These are phyloP conservation scores for Camellia japonica DNA, from an alignment of 148 eudicot genomes.

Conservation along the genomic window DNA sequence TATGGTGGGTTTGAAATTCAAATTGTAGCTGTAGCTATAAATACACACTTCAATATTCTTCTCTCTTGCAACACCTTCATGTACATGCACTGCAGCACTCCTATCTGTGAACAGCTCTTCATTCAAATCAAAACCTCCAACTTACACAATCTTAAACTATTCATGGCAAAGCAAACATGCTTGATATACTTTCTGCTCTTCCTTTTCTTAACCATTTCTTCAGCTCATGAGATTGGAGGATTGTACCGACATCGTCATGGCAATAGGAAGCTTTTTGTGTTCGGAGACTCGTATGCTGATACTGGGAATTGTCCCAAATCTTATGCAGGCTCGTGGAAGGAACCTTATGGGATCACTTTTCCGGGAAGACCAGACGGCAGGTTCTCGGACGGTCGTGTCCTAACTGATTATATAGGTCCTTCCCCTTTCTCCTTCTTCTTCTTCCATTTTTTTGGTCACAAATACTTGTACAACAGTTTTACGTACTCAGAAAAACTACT, in stretches of 20 bases:
- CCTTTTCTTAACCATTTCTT: background rate
- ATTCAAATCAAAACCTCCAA: background rate
- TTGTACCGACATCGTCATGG: background rate
- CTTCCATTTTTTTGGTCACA: too few species aligned
- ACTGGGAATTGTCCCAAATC: conserved; percentile 33
- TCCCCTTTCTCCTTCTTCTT: background rate
- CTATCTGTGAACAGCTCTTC: background rate
- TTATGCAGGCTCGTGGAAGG: conserved; percentile 30
- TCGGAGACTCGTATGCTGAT: conserved; percentile 31
- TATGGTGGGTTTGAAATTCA: too few species aligned
- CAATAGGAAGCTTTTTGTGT: conserved; percentile 16
- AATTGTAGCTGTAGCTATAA: background rate
- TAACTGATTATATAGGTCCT: conserved; percentile 49
- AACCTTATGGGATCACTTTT: conserved; percentile 45
- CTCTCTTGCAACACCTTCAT: background rate
- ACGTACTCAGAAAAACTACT: too few species aligned
- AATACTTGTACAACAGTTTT: too few species aligned
- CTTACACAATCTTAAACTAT: background rate
- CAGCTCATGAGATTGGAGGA: background rate
- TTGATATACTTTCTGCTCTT: background rate
- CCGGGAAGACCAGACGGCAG: conserved; percentile 52
- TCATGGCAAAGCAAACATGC: background rate
- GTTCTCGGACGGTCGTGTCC: conserved; percentile 44
- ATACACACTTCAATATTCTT: background rate
- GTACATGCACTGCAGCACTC: background rate